Evolutionary conservation across 1,139 yeast species (phyloP), one percentile per base, ranked within the genome.

Genomic region (Yamadazyma atlantica): DNA sequence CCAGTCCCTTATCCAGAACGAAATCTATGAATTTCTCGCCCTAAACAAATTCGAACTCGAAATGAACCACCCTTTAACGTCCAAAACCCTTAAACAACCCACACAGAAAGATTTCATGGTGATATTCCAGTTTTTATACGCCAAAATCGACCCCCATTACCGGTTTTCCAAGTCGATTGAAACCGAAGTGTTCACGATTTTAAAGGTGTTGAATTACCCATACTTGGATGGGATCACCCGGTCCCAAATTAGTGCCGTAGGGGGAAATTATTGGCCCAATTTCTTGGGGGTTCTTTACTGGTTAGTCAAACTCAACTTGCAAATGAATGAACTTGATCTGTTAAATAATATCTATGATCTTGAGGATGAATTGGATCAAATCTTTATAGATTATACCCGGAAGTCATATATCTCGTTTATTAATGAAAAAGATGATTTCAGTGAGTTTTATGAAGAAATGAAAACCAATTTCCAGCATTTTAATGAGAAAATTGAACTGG

Each of bases 191-290:
- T 82, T 82, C 48, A 71, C 75, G 15, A 64, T 87, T 12, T 63
- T 90, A 47, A 82, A 79, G 53, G 70, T 72, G 23, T 60, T 88
- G 43, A 78, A 77, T 37, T 90, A 89, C 54, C 97, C 97, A 1
- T 87, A 83, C 57, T 59, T 88, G 41, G 95, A 86, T 32, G 71
- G 85, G 0, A 81, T 89, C 32, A 85, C 83, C 57, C 79, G 89
- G 52, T 82, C 92, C 1, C 95, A 87, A 55, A 81, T 89, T 24
- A 81, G 90, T 34, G 96, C 96, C 0, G 96, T 88, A 6, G 96
- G 96, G 2, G 95, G 96, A 1, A 84, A 84, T 41, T 83, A 83
- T 51, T 88, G 97, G 97, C 90, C 88, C 13, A 75, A 78, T 16
- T 85, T 87, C 51, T 62, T 89, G 36, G 96, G 94, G 1, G 78